Conservation (phyloP, 495 filamentous ascomycete species). For the Filosporella fistucella region DNA sequence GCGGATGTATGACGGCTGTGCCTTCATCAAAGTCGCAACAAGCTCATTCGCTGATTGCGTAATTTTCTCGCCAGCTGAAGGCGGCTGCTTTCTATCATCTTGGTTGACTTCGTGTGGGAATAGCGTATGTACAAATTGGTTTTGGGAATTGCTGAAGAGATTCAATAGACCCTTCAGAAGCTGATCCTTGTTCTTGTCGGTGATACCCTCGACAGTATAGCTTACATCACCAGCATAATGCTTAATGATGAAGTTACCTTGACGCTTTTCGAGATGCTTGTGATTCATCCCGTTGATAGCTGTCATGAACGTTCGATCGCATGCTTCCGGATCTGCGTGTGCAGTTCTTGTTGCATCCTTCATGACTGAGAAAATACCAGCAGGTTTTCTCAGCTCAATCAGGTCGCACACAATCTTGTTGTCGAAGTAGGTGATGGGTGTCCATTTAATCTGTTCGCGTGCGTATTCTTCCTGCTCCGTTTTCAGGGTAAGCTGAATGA, state of each 20-base stretch:
- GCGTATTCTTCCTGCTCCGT: slow-evolving; percentile 98
- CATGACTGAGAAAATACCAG: slow-evolving; percentile 91
- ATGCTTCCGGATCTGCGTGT: slow-evolving; percentile 88
- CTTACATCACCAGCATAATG: slow-evolving; percentile 98
- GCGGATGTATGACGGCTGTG: slow-evolving; percentile 93
- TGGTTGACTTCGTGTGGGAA: slow-evolving; percentile 95
- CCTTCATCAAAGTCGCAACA: slow-evolving; percentile 94
- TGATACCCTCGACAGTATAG: slow-evolving; percentile 95
- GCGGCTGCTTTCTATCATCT: slow-evolving; percentile 90
- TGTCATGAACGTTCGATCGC: slow-evolving; percentile 93
- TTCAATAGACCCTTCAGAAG: slow-evolving; percentile 91
- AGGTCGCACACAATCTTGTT: slow-evolving; percentile 98
- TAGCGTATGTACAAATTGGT: slow-evolving; percentile 76
- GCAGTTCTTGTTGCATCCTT: slow-evolving; percentile 98
- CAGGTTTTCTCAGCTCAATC: slow-evolving; percentile 88
- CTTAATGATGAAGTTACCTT: slow-evolving; percentile 97
- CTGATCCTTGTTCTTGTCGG: slow-evolving; percentile 99
- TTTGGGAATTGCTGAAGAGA: slow-evolving; percentile 77
- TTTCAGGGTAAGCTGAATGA: slow-evolving; percentile 95
- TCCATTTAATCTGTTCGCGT: slow-evolving; percentile 96
- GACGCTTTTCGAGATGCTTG: slow-evolving; percentile 84
- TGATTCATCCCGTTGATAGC: slow-evolving; percentile 86
- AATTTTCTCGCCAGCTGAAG: slow-evolving; percentile 96
- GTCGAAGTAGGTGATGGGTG: slow-evolving; percentile 98
- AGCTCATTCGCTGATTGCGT: slow-evolving; percentile 93